Evolutionary conservation across 2,329 filamentous ascomycete species (phyloP), one percentile per base, ranked within the genome.

Genomic region (Grosmannia penicillata): DNA sequence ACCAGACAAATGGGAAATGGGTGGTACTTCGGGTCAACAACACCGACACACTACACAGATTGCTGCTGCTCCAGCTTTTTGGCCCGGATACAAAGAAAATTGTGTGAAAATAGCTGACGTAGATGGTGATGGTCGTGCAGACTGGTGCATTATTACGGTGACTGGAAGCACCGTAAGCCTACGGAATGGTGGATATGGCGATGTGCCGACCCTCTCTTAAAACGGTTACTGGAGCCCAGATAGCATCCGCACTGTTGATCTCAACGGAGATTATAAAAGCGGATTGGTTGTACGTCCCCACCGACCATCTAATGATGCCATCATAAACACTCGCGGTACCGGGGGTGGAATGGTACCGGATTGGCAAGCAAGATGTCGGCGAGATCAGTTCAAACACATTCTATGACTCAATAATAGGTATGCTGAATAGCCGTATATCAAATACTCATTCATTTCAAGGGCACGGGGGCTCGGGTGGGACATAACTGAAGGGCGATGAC

Each of bases 401-500:
- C 8, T 5, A 13, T 5, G 14, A 18, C 19, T 18, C n/a, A 39
- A 47, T 27, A 54, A 51, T 36, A n/a, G n/a, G n/a, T n/a, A n/a
- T n/a, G n/a, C n/a, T n/a, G n/a, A n/a, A n/a, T n/a, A n/a, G n/a
- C n/a, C n/a, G n/a, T n/a, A n/a, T n/a, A n/a, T n/a, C n/a, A n/a
- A n/a, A n/a, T n/a, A n/a, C n/a, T n/a, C n/a, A n/a, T n/a, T n/a
- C n/a, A n/a, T n/a, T n/a, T n/a, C n/a, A n/a, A n/a, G n/a, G n/a
- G n/a, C n/a, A n/a, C n/a, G 46, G 37, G 2, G 52, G 51, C 7
- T 14, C 6, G 1, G 52, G 49, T 34, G 47, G 43, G 14, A 50
- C 32, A 13, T 41, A 47, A 8, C 37, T 27, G 4, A 36, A 35
- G 17, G 51, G 47, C 3, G 54, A 55, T 37, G 54, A 53, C 4